These are phyloP conservation scores for Aspergillus asperescens DNA, from an alignment of 495 filamentous ascomycete genomes.

Conservation along the genomic window DNA sequence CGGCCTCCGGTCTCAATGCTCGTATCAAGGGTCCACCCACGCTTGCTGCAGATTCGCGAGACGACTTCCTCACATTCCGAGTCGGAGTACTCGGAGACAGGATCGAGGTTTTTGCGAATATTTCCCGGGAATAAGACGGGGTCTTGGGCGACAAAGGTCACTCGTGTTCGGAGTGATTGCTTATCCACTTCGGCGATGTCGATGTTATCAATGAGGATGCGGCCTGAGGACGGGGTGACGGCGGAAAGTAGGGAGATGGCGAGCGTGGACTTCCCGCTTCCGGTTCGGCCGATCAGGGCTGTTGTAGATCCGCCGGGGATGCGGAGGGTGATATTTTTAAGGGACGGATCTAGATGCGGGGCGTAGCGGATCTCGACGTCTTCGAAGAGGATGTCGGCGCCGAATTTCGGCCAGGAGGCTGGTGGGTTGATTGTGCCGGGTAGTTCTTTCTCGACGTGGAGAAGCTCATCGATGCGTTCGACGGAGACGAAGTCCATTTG, in stretches of 20 bases:
- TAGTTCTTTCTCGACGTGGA: conserved; percentile 68
- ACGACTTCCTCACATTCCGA: conserved; percentile 47
- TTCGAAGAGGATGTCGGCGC: conserved; percentile 67
- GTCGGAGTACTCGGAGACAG: conserved; percentile 42
- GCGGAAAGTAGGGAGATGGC: conserved; percentile 60
- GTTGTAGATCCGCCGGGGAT: conserved; percentile 70
- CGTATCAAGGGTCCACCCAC: conserved; percentile 51
- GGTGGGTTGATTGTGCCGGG: conserved; percentile 61
- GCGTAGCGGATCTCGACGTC: conserved; percentile 74
- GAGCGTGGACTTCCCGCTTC: conserved; percentile 63
- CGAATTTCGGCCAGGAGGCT: conserved; percentile 65
- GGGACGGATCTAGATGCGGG: conserved; percentile 63
- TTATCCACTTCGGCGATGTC: conserved; percentile 55
- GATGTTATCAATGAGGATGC: conserved; percentile 55
- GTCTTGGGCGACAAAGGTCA: conserved; percentile 62
- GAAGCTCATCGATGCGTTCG: conserved; percentile 72
- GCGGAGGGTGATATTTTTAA: conserved; percentile 57
- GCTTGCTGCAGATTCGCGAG: conserved; percentile 47
- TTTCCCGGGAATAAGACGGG: conserved; percentile 58
- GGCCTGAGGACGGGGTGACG: conserved; percentile 47
- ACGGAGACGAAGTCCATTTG: conserved; percentile 90
- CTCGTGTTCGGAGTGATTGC: conserved; percentile 52
- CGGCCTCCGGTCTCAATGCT: conserved; percentile 53
- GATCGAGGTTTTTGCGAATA: conserved; percentile 56
- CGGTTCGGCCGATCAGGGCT: conserved; percentile 58